Evolutionary conservation across 371 early-diverging fungal species (phyloP), one percentile per base, ranked within the genome.

Genomic region (Circinella minor): DNA sequence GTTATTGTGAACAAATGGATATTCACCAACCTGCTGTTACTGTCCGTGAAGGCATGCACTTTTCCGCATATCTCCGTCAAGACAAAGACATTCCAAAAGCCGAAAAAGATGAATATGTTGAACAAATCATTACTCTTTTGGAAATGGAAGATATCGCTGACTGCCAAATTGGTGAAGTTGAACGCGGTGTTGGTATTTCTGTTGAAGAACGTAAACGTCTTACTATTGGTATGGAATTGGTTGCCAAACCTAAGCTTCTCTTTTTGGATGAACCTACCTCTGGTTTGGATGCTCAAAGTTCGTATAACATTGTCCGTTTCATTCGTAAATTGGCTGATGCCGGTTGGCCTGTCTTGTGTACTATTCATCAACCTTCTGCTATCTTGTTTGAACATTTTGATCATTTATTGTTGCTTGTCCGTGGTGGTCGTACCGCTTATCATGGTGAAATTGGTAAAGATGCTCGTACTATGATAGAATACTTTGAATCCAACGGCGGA

Each of bases 201-300:
- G 81, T 89, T 36, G 91, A 90, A 65, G 90, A 90, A 76, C 84
- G 86, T 67, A 87, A 88, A 68, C 87, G 91, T 36, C 81, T 90
- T 34, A 84, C 86, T 27, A 91, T 92, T 36, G 92, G 86, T 20
- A 74, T 79, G 71, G 93, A 93, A 76, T 81, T 94, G 15, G 89
- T 94, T 3, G 88, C 91, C 39, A 87, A 86, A 73, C 92, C 93
- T 17, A 77, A 83, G 49, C 80, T 93, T 27, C 79, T 93, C 61
- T 92, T 93, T 78, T 78, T 95, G 66, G 95, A 95, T 77, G 95
- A 95, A 74, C 93, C 94, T 18, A 94, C 94, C n/a, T 89, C 89
- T 51, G 86, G 94, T 67, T 78, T 87, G 37, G 92, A 87, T 70
- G 82, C 86, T 4, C 85, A 86, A 71, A 90, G 90, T 27, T 88